phyloP scores from a whole-genome alignment of 371 early-diverging fungal genomes.

The Mucor circinelloides region DNA sequence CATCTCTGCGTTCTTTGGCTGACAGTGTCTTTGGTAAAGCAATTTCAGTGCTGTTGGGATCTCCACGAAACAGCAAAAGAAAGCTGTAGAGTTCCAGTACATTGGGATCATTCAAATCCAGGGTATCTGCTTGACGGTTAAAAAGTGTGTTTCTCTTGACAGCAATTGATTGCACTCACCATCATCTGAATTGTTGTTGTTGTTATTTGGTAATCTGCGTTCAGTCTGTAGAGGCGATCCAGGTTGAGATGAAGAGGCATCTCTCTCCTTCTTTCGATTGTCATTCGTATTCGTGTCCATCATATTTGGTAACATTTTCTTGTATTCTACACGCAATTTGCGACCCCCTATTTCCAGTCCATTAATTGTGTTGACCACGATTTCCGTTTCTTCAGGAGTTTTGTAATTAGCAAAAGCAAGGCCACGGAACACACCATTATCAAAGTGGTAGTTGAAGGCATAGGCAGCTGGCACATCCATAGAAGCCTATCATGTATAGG shows the following conservation, averaged over 20 bases:
- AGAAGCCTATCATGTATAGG: slow-evolving; percentile 40
- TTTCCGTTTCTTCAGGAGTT: slow-evolving; percentile 74
- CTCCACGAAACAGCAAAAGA: slow-evolving; percentile 69
- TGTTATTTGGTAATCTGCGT: slow-evolving; percentile 11
- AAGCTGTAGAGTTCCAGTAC: slow-evolving; percentile 71
- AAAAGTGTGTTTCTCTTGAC: neutral
- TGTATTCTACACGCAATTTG: slow-evolving; percentile 82
- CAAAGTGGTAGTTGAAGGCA: slow-evolving; percentile 84
- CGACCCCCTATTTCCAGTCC: slow-evolving; percentile 75
- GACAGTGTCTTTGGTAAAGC: slow-evolving; percentile 55
- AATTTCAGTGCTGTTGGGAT: slow-evolving; percentile 64
- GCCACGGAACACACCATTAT: slow-evolving; percentile 79
- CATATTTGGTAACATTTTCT: slow-evolving; percentile 51
- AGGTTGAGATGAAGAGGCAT: slow-evolving; percentile 13
- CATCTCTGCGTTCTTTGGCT: slow-evolving; percentile 52
- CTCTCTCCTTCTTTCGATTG: slow-evolving; percentile 31
- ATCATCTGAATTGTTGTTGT: slow-evolving; percentile 12
- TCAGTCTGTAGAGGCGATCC: slow-evolving; percentile 14
- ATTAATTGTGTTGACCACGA: slow-evolving; percentile 68
- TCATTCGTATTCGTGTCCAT: slow-evolving; percentile 34
- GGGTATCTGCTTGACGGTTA: slow-evolving; percentile 24
- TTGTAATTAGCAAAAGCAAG: slow-evolving; percentile 84
- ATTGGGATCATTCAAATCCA: slow-evolving; percentile 72
- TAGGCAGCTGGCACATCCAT: slow-evolving; percentile 75
- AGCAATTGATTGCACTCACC: neutral